Conservation (phyloP, 305 asterid species). For the Nicotiana rustica region DNA sequence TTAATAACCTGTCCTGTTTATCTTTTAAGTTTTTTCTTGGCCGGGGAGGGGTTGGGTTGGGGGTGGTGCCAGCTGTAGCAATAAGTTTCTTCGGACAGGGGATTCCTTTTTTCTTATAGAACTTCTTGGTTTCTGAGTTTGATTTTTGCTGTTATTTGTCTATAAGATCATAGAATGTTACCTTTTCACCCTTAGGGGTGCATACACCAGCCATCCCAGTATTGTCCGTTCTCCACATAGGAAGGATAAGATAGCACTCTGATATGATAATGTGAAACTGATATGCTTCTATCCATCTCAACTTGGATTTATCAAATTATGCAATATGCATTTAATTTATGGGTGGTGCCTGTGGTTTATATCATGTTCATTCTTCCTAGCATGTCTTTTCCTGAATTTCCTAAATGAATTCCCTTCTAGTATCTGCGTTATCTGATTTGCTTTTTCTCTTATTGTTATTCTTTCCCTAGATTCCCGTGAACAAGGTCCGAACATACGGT, state of each 20-base stretch:
- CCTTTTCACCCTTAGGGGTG: constrained; percentile 27
- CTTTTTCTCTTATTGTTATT: constrained; percentile 36
- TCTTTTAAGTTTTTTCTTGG: neutral
- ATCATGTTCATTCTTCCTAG: neutral
- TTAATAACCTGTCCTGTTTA: neutral
- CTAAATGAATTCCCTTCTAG: constrained; percentile 1
- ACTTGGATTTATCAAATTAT: neutral
- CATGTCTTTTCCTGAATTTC: neutral
- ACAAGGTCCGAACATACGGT: constrained; percentile 81
- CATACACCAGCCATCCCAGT: neutral
- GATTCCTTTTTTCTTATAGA: too few species aligned
- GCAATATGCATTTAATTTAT: neutral
- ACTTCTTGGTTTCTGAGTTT: constrained; percentile 14
- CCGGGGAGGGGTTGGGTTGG: neutral
- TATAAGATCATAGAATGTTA: neutral
- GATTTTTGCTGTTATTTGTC: constrained; percentile 18
- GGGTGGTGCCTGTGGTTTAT: constrained; percentile 21
- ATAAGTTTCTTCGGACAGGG: neutral
- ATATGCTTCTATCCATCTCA: neutral
- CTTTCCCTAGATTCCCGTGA: constrained; percentile 85
- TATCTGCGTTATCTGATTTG: neutral
- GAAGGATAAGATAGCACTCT: neutral
- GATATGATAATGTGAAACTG: constrained; percentile 23
- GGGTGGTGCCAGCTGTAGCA: neutral
- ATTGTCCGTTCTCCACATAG: neutral